Base-by-base conservation (phyloP, 2,329 filamentous ascomycete genomes). In the Alternaria brassicicola region DNA sequence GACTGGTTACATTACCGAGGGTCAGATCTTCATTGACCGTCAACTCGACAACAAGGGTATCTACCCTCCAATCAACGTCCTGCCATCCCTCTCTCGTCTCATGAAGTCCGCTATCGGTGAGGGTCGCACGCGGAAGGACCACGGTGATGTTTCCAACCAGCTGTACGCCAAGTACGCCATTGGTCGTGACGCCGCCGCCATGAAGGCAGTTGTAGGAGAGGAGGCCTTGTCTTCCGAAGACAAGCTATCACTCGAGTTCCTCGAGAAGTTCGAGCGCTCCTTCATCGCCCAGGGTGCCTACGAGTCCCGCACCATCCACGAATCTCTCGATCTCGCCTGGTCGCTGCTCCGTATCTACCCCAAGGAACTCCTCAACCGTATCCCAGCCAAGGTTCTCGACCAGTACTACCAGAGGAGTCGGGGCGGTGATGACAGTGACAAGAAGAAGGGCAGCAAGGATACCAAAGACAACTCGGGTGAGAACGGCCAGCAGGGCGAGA, bases 61-160 rank as follows among this genome's bases (percentile, higher is more conserved):
- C 82, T 97, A 97, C 84, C 95, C 95, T 52, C 95, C 95, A 19
- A 99, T 99, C 84, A 99, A 99, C 83, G 95, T 99, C 65, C 84
- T 99, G 62, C 95, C 95, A 23, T 99, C 95, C 46, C 89, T 99
- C 36, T 99, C 95, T 23, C 95, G 95, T 87, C 90, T 99, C 77
- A 99, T 99, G 95, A 99, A 99, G 82, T 99, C 95, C 74, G 95
- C 95, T 78, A 99, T 99, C 75, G 95, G 95, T 72, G 93, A 98
- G 82, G 92, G 92, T 66, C 94, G 93, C 85, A 99, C 95, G 25
- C 91, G 95, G 73, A 93, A 92, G 80, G 96, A 99, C 75, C 95
- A 99, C 81, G 92, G 92, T 70, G 95, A 99, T 81, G 95, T 99
- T 49, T 99, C 95, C 69, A 99, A 99, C 85, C 95, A 99, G 85